Base-by-base conservation (phyloP, 2,329 filamentous ascomycete species). In the Aureobasidium sp. region DNA sequence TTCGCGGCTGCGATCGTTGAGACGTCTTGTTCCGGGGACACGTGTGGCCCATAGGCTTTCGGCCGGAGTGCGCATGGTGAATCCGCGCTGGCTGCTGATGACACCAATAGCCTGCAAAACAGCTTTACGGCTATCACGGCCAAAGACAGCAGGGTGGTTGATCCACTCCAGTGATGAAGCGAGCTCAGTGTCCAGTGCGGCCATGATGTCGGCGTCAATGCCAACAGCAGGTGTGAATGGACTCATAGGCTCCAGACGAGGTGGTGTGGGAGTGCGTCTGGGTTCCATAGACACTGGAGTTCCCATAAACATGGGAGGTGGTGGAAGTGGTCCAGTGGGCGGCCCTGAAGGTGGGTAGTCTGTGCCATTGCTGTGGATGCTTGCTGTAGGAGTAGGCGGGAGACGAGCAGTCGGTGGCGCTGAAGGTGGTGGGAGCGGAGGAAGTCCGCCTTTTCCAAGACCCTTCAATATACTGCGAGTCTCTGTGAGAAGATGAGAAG, bases 21-120 rank as follows among this genome's bases (percentile, higher is more conserved):
- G 77, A 64, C 84, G 82, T 75, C 88, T 91, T 65, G 97, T 85
- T 27, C 94, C 94, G 14, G 81, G 76, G 25, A 97, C 88, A 41
- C 94, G 85, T 44, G 83, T 83, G 1, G 94, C 91, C 91, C 93
- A 97, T 34, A 97, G 82, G 36, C 85, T 85, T 78, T 99, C 94
- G 6, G 93, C 88, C 0, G 91, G 86, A 2, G 92, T 94, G 57
- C 93, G 86, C 82, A 93, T 97, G 0, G 94, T 97, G 72, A 93
- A 96, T 10, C 89, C 92, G 50, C 94, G 84, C 76, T 99, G 94
- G 7, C 90, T 95, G 70, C 90, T 94, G 68, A 99, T 97, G 64
- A 97, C 92, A 7, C 94, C 93, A 67, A 99, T 97, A 16, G 92
- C 91, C 74, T 99, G 94, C 29, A 99, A 81, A 2, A 99, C 92